Evolutionary conservation across 1,139 yeast genomes (phyloP), one percentile per base, ranked within the genome.

Genomic region (Komagataea norvegica): DNA sequence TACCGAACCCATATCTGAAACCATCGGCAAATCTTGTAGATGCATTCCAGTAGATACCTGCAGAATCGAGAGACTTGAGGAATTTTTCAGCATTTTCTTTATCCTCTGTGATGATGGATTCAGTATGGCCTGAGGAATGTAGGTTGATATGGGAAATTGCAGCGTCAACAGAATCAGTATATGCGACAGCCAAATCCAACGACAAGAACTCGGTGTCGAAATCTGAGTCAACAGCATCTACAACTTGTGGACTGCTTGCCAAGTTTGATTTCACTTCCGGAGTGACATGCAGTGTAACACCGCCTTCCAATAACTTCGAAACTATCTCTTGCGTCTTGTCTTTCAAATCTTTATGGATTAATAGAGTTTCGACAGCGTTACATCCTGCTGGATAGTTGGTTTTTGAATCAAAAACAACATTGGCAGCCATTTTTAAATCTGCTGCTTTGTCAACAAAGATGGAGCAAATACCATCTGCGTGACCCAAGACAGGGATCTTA

Each of bases 21-120:
- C 99, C 99, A 62, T 93, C 99, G 8, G 98, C 97, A 64, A 93
- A 93, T 56, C 99, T 72, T 3, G 97, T 87, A 8, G 95, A 84
- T 36, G 95, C 89, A 57, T 93, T 93, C 96, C 97, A 89, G 66
- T 87, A 93, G n/a, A 91, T 95, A 40, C 97, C 96, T 3, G 97
- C 85, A 6, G 96, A 85, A 60, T 93, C 98, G 29, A 93, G 74
- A 21, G 89, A 94, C 59, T 80, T 79, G 54, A 89, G 62, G 64
- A 91, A 93, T 43, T 62, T 62, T 32, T 85, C 83, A 0, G 98
- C 97, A 7, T 65, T 67, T 6, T 54, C 68, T 54, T 83, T 73
- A 48, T 76, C 66, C 48, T 82, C 85, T 1, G 98, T 89, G 44
- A 93, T 68, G 42, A 93, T 89, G 43, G 87, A 78, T 54, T 93